Evolutionary conservation across 2,329 filamentous ascomycete species (phyloP), one percentile per base, ranked within the genome.

Genomic region (Ophiosphaerella herpotricha): DNA sequence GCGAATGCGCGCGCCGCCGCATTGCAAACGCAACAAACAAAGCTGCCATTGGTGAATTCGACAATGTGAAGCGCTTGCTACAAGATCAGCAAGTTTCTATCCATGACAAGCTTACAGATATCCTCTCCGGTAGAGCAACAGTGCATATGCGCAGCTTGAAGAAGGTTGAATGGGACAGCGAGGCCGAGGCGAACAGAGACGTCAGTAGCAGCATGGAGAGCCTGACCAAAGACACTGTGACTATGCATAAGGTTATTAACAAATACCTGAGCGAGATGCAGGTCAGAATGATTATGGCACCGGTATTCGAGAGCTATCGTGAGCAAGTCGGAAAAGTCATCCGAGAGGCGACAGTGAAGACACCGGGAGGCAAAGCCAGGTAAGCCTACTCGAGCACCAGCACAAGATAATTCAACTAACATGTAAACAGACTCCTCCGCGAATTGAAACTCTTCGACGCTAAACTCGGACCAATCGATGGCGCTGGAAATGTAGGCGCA

Each of bases 31-130:
- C 74, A 2, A 74, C 73, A 2, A 57, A 55, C 35, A 77, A 78
- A 13, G 78, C 77, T 63, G 70, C 66, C 72, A 78, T 93, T 76
- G 85, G 83, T 32, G 91, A 96, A 58, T 96, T 96, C 63, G 92
- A 97, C 76, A 93, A 90, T 71, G 86, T 94, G 45, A 88, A 89
- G 58, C 83, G 91, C 16, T 77, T 92, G 7, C 87, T 89, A 60
- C 90, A 96, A 67, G 92, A 97, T 68, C 92, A 97, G 67, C 91
- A 96, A 68, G 86, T 87, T 55, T 91, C 84, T 54, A 96, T 97
- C 52, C 91, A 94, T 70, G 91, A 96, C 66, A 97, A 97, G 70
- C 78, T 97, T 1, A 89, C 96, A 14, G 91, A 96, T 58, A 96
- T 97, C 43, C 95, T 97, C 89, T 88, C 86, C 47, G 85, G 85